Evolutionary conservation across 768 basidiomycete species (phyloP), one percentile per base, ranked within the genome.

Genomic region (Cubamyces sp.): DNA sequence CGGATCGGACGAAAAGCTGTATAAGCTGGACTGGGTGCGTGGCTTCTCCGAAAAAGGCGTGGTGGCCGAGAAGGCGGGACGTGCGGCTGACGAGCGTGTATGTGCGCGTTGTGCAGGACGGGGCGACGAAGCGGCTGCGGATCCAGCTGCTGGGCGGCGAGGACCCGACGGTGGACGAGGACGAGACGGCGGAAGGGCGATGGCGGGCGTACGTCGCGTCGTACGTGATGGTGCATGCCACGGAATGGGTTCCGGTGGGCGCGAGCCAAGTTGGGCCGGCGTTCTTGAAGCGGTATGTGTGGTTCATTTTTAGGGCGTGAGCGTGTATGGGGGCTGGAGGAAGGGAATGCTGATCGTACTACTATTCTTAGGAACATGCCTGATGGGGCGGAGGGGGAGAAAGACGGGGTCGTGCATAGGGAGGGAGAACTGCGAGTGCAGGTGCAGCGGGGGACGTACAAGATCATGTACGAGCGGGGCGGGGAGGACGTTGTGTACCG

Each of bases 1-100:
- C 58, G 87, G 87, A 26, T 81, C 82, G 54, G 91, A 92, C 66
- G 90, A 91, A 65, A 85, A 90, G 75, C 73, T 92, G 64, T 92
- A 91, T 72, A 83, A 86, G 60, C 73, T 94, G 18, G 86, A 91
- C 79, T 93, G 90, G 91, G 92, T 91, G 72, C 66, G 84, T 78
- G 69, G 34, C 64, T 14, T 47, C 23, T 26, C 8, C 7, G 19
- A 26, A 11, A 18, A 49, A 26, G 48, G 26, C 23, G 48, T 26
- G 23, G 39, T 45, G 50, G 19, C 14, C 50, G 11, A 16, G 43
- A 16, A 12, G 19, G 30, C 34, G 37, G 18, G 54, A 41, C 40
- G 48, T 41, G 23, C 15, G 52, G 54, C 40, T 64, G 55, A 68
- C 28, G 54, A 54, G 45, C 34, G 41, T 14, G 54, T 49, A 51